These are phyloP conservation scores for Aspergillus udagawae DNA, from an alignment of 2,329 filamentous ascomycete genomes.

Conservation along the genomic window DNA sequence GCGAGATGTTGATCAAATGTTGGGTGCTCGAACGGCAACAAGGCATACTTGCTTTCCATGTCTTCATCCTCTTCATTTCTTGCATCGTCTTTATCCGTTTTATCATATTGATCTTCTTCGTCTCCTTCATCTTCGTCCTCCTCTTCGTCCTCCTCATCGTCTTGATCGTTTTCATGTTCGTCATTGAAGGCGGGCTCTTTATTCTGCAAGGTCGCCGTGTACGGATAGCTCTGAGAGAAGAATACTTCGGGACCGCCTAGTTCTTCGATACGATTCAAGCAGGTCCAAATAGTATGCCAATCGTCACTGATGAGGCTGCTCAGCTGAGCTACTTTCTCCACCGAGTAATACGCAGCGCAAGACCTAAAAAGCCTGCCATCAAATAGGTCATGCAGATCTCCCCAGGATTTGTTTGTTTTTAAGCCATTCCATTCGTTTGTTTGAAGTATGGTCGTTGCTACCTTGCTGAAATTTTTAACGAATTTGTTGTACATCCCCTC, in stretches of 20 bases:
- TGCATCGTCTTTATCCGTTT: not conserved
- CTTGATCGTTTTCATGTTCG: not conserved
- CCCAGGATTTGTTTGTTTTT: no score
- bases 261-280: not conserved
- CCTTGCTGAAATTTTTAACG: not conserved
- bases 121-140: not conserved
- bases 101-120: not conserved
- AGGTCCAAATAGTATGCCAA: not conserved
- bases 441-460: conserved; percentile 1
- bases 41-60: not conserved
- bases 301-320: not conserved
- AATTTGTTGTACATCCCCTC: not conserved
- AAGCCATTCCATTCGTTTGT: not conserved
- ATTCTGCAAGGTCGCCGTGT: not conserved
- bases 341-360: not conserved
- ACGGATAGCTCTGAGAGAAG: not conserved
- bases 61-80: not conserved
- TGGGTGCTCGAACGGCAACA: conserved; percentile 14
- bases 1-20: conserved; percentile 18
- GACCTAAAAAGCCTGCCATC: conserved; percentile 1
- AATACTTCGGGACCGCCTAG: not conserved
- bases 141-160: not conserved
- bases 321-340: not conserved
- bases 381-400: not conserved
- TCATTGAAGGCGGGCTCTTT: not conserved